phyloP scores from a whole-genome alignment of 1,284 basidiomycete species.

The Wolfiporia cocos region DNA sequence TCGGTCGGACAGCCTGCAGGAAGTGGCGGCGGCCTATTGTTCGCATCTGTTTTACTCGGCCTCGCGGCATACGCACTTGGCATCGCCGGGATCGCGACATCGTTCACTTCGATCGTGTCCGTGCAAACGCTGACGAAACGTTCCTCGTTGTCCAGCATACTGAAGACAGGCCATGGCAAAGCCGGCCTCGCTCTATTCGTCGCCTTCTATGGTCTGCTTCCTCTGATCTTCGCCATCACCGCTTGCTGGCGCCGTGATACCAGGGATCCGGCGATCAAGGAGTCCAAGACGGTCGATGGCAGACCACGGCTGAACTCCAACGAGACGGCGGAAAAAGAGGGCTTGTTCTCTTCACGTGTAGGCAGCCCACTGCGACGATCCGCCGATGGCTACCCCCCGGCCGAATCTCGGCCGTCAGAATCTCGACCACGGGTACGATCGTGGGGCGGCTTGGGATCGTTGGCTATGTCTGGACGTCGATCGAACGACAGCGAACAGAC shows the following conservation, averaged over 20 bases:
- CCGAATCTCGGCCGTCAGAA: slow-evolving; percentile 7
- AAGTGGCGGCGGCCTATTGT: slow-evolving; percentile 23
- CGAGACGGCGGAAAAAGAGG: slow-evolving; percentile 43
- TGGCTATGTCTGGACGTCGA: slow-evolving; percentile 18
- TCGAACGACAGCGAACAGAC: slow-evolving; percentile 24
- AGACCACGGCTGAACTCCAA: slow-evolving; percentile 31
- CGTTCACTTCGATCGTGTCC: slow-evolving; percentile 50
- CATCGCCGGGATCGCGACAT: slow-evolving; percentile 49
- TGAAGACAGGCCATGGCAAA: slow-evolving; percentile 57
- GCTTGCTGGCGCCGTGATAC: slow-evolving; percentile 19
- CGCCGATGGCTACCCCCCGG: slow-evolving; percentile 9
- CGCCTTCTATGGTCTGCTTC: slow-evolving; percentile 49
- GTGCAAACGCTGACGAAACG: slow-evolving; percentile 25
- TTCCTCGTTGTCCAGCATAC: slow-evolving; percentile 23
- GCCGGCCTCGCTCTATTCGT: slow-evolving; percentile 58
- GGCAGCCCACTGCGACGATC: slow-evolving; percentile 17
- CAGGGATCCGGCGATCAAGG: slow-evolving; percentile 4
- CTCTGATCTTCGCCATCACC: slow-evolving; percentile 35
- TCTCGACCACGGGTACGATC: slow-evolving; percentile 17
- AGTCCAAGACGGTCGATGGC: slow-evolving; percentile 7
- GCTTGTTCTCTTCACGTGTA: slow-evolving; percentile 21
- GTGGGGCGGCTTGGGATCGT: slow-evolving; percentile 19
- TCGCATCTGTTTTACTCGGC: slow-evolving; percentile 32
- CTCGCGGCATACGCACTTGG: slow-evolving; percentile 55
- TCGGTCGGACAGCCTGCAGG: slow-evolving; percentile 24